A percentile compares a stretch with the other conserved stretches of the same genome.
Evolutionary conservation across 768 basidiomycete genomes (phyloP).

Genomic region (Boletus rubroflammeus): DNA sequence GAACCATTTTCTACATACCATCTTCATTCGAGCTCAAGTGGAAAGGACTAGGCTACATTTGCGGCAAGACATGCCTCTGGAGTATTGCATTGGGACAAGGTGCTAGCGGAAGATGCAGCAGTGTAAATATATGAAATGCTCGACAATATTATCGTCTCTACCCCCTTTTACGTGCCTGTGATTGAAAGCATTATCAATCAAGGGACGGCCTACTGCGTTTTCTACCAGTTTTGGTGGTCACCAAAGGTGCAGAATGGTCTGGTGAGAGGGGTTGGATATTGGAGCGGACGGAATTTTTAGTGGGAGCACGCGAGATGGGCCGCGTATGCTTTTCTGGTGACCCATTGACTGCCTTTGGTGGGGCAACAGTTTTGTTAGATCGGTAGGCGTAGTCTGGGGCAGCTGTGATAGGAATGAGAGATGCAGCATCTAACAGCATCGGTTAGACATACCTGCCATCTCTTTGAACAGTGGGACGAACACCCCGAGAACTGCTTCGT

Average conservation of each 20-base stretch:
- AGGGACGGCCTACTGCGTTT: conserved; percentile 34
- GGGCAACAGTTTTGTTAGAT: conserved; percentile 4
- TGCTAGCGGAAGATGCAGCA: conserved; percentile 25
- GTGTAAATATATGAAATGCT: conserved; percentile 30
- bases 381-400: conserved; percentile 25
- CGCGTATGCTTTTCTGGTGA: conserved; percentile 9
- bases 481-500: conserved; percentile 52
- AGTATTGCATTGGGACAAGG: conserved; percentile 25
- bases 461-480: conserved; percentile 63
- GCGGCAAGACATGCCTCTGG: conserved; percentile 17
- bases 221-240: conserved; percentile 24
- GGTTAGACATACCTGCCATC: conserved; percentile 39
- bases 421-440: background rate
- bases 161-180: conserved; percentile 13
- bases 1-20: conserved; percentile 24
- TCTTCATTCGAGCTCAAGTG: conserved; percentile 14
- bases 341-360: conserved; percentile 17
- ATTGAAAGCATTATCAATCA: conserved; percentile 19
- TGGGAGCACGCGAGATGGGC: conserved; percentile 10
- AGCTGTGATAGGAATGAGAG: conserved; percentile 13
- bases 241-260: conserved; percentile 12
- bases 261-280: conserved; percentile 8
- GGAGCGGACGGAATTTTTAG: conserved; percentile 22
- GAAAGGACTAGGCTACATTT: conserved; percentile 29
- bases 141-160: conserved; percentile 21